Percentiles rank a stretch among this genome's conserved stretches.
Evolutionary conservation across 2,329 filamentous ascomycete species (phyloP).

Genomic region (Triangularia verruculosa): DNA sequence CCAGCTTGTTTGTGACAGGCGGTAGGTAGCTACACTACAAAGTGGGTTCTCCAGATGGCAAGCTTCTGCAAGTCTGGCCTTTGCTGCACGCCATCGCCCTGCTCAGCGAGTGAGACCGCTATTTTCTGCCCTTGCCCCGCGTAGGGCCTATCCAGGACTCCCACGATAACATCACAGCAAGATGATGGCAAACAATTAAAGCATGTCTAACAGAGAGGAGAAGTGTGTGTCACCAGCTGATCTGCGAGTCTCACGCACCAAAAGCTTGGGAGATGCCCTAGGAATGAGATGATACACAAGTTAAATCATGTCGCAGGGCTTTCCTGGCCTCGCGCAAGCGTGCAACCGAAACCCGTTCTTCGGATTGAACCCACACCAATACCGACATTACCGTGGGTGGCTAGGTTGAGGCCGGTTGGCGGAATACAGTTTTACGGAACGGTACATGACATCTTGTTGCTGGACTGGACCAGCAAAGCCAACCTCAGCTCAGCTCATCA

Average conservation of each 20-base stretch:
- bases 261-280: background rate
- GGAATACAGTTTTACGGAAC: conserved; percentile 6
- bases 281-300: background rate
- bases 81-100: conserved; percentile 7
- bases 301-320: conserved; percentile 5
- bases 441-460: background rate
- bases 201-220: background rate
- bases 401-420: background rate
- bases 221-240: background rate
- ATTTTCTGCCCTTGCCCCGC: background rate
- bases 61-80: conserved; percentile 12
- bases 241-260: background rate
- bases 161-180: background rate
- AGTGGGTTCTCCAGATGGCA: conserved; percentile 10
- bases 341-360: conserved; percentile 12
- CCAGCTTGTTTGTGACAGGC: conserved; percentile 9
- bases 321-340: conserved; percentile 5
- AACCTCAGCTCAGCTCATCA: background rate
- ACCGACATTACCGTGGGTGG: conserved; percentile 9
- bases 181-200: background rate
- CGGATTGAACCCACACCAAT: conserved; percentile 12
- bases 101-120: background rate
- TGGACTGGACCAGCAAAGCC: background rate
- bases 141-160: background rate
- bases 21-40: conserved; percentile 2